Evolutionary conservation across 176 grass and related monocot genomes (phyloP), one percentile per base, ranked within the genome.

Genomic region (Cocos nucifera): DNA sequence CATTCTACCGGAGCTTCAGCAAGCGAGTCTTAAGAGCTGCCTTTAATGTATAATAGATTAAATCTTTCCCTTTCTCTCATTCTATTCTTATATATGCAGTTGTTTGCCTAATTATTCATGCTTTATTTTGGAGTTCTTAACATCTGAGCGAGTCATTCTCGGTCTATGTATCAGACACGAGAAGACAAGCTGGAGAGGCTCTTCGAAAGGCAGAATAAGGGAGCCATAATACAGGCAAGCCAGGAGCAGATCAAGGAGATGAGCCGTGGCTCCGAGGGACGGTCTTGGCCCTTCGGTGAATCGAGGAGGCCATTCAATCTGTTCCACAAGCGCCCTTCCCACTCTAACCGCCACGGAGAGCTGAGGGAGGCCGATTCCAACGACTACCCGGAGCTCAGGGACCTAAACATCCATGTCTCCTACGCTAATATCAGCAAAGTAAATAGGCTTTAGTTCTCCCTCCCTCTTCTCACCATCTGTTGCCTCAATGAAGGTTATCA

Each of bases 341-440:
- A 68, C 56, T 73, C 76, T 26, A 97, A 87, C 83, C 81, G 62
- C 5, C 78, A 85, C 17, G 92, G 87, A 19, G 61, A 77, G 20
- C 71, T 97, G 27, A 74, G 73, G 61, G 92, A 91, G 75, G 87
- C 73, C 56, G 81, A 97, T 74, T 65, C 49, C 0, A 22, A 76
- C 48, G 89, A 83, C 70, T 97, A 69, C 72, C 67, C 0, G 4
- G 67, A 66, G 65, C 87, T 97, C 6, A 57, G 18, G 24, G 69
- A 91, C 0, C 78, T 85, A 21, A 83, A 97, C 65, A 5, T 97
- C 63, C 50, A 52, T 20, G 70, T 97, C 72, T 68, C 87, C 2
- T 49, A 80, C 28, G 73, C 70, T 50, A 97, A 91, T 57, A 84
- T 97, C 24, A 80, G 50, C 39, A 61, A 65, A 12, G 86, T 87